Percentiles rank a stretch among this genome's conserved stretches.
These are phyloP conservation scores for Lachancea waltii DNA, from an alignment of 805 yeast genomes.

Conservation along the genomic window DNA sequence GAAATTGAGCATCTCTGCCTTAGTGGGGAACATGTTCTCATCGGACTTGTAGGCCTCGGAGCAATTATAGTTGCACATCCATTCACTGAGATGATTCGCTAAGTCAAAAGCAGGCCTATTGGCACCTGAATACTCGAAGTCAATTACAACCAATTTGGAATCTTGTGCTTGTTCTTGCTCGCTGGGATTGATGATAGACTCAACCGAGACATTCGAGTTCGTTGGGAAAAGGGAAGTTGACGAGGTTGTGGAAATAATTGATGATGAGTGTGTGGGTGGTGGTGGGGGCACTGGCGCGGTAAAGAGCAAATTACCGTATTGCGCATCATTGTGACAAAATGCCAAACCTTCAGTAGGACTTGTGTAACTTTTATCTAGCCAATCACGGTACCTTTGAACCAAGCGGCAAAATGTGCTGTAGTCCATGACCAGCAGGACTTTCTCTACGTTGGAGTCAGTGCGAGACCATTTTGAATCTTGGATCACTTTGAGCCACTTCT, in stretches of 20 bases:
- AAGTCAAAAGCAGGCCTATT: constrained; percentile 85
- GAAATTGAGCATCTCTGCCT: constrained; percentile 62
- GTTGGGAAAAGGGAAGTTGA: constrained; percentile 27
- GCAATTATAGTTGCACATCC: constrained; percentile 89
- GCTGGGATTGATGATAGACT: constrained; percentile 33
- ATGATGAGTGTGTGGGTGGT: constrained; percentile 9
- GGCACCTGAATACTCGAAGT: constrained; percentile 92
- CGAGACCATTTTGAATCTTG: constrained; percentile 35
- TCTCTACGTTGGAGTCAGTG: constrained; percentile 30
- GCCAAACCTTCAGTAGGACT: constrained; percentile 46
- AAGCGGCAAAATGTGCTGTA: constrained; percentile 45
- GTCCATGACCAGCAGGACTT: constrained; percentile 34
- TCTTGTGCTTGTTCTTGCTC: constrained; percentile 44
- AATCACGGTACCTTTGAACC: constrained; percentile 49
- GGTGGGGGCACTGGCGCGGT: constrained; percentile 43
- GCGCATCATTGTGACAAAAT: constrained; percentile 95
- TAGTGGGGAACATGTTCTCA: constrained; percentile 56
- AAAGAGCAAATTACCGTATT: constrained; percentile 85
- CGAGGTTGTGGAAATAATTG: constrained; percentile 14
- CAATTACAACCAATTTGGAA: constrained; percentile 81
- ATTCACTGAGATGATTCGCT: constrained; percentile 89
- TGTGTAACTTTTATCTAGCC: constrained; percentile 43
- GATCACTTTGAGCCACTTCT: constrained; percentile 59
- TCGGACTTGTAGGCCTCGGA: constrained; percentile 40
- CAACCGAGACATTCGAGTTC: constrained; percentile 23